These are phyloP conservation scores for Russula compacta DNA, from an alignment of 768 basidiomycete species.

Conservation along the genomic window DNA sequence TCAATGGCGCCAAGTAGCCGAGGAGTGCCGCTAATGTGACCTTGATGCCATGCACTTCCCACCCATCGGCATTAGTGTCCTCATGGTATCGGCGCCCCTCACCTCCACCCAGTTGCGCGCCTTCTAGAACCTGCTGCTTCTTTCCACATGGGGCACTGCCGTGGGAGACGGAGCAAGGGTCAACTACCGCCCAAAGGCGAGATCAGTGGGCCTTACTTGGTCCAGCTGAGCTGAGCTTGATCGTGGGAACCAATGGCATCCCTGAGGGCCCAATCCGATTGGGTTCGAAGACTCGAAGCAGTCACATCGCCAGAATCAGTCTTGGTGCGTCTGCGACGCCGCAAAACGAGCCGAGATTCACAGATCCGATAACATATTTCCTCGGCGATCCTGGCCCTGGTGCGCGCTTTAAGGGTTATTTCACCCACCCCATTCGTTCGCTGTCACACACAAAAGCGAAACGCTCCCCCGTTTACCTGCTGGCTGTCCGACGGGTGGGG, in stretches of 20 bases:
- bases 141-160: conserved; percentile 15
- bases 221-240: background rate
- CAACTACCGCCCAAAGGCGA: conserved; percentile 1
- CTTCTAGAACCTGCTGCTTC: conserved; percentile 13
- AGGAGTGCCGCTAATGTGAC: background rate
- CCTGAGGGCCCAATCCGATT: background rate
- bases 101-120: conserved; percentile 3
- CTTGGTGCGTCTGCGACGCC: background rate
- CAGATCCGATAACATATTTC: conserved; percentile 12
- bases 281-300: background rate
- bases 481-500: background rate
- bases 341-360: background rate
- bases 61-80: conserved; percentile 14
- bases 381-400: conserved; percentile 2
- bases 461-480: background rate
- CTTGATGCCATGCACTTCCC: conserved; percentile 8
- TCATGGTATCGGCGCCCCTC: conserved; percentile 16
- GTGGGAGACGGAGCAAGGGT: conserved; percentile 11
- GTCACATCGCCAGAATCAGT: background rate
- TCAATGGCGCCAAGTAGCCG: conserved; percentile 1
- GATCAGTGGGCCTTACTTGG: conserved; percentile 1
- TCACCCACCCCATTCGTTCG: background rate
- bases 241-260: background rate
- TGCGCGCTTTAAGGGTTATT: background rate
- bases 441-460: background rate